These are phyloP conservation scores for Acanthamoeba culbertsoni DNA, from an alignment of 208 protist genomes.

Conservation along the genomic window DNA sequence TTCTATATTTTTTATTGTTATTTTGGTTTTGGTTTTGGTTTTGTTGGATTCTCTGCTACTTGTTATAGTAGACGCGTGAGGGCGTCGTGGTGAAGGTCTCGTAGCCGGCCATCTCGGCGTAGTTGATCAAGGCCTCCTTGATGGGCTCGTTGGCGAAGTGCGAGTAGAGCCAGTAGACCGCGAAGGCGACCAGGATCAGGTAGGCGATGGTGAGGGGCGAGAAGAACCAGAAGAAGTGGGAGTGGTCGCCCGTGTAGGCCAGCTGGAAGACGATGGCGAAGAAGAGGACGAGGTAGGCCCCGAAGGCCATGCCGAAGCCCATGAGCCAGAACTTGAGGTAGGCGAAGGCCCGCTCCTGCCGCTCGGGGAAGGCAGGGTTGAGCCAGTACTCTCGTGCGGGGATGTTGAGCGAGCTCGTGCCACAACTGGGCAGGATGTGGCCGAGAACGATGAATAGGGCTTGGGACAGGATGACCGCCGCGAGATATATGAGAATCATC, in stretches of 20 bases:
- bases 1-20: too few relatives aligned
- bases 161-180: background rate
- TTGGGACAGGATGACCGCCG: background rate
- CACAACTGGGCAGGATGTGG: background rate
- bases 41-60: too few relatives aligned
- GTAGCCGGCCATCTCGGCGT: conserved; percentile 19
- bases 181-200: background rate
- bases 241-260: conserved; percentile 7
- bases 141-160: conserved; percentile 34
- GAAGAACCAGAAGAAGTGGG: conserved; percentile 15
- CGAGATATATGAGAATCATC: background rate
- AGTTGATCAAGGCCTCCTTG: conserved; percentile 34
- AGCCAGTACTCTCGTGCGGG: conserved; percentile 12
- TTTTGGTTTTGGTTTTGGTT: too few relatives aligned
- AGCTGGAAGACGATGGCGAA: conserved; percentile 31
- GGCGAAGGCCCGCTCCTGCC: conserved; percentile 4
- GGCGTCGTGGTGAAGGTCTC: conserved; percentile 24
- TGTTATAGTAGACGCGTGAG: conserved; percentile 8
- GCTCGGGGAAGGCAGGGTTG: conserved; percentile 23
- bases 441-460: background rate
- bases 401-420: background rate
- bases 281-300: conserved; percentile 18
- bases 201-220: background rate
- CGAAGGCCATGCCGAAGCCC: conserved; percentile 4
- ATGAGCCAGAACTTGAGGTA: background rate